Conservation (phyloP, 23 red algal genomes). For the Gracilaria caudata region DNA sequence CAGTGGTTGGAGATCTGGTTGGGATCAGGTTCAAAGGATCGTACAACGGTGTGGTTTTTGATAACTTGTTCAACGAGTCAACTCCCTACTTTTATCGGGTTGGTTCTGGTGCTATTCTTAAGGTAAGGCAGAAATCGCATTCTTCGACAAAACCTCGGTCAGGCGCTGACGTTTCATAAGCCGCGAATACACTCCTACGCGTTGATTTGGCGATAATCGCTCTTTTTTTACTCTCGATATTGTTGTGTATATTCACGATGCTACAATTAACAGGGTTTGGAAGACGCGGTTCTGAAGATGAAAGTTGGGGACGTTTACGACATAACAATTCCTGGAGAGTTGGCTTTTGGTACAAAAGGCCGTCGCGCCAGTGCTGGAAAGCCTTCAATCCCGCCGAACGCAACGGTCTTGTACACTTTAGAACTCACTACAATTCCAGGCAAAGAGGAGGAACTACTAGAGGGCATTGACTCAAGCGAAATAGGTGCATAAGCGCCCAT, state of each 20-base stretch:
- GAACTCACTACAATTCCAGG: conserved; percentile 81
- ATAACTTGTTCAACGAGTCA: conserved; percentile 82
- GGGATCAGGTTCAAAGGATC: conserved; percentile 87
- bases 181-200: conserved; percentile 26
- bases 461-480: conserved; percentile 32
- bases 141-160: background rate
- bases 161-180: conserved; percentile 25
- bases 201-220: conserved; percentile 18
- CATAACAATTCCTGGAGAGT: conserved; percentile 69
- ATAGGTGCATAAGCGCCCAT: background rate
- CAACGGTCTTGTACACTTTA: conserved; percentile 76
- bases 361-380: conserved; percentile 89
- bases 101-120: conserved; percentile 71
- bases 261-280: conserved; percentile 66
- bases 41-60: conserved; percentile 91
- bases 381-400: conserved; percentile 88
- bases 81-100: conserved; percentile 90
- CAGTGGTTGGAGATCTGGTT: conserved; percentile 82
- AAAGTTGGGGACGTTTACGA: conserved; percentile 77
- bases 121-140: conserved; percentile 43
- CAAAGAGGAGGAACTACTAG: conserved; percentile 70
- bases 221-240: background rate
- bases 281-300: conserved; percentile 87
- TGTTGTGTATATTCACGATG: background rate
- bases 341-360: conserved; percentile 89